These are phyloP conservation scores for Verticillium albo-atrum DNA, from an alignment of 2,329 filamentous ascomycete species.

Conservation along the genomic window DNA sequence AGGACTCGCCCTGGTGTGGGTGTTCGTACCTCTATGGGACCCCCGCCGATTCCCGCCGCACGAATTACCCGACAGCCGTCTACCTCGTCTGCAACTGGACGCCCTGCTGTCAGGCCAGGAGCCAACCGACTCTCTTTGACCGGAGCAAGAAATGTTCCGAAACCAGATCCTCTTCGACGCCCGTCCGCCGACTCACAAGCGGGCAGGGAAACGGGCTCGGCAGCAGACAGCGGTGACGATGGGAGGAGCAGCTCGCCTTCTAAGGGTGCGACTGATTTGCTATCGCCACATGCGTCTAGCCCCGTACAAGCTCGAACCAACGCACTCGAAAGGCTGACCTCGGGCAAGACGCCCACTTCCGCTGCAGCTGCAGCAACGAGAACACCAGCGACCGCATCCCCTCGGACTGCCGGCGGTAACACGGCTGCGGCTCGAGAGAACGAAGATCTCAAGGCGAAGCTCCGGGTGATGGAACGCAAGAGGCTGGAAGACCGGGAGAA, in stretches of 20 bases:
- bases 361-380: conserved; percentile 11
- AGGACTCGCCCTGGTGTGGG: conserved; percentile 52
- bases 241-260: conserved; percentile 35
- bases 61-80: conserved; percentile 40
- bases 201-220: conserved; percentile 33
- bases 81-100: conserved; percentile 28
- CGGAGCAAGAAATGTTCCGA: conserved; percentile 27
- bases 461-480: conserved; percentile 85
- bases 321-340: conserved; percentile 47
- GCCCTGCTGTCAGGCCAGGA: conserved; percentile 28
- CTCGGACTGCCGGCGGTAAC: conserved; percentile 26
- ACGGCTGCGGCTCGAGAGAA: conserved; percentile 61
- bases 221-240: conserved; percentile 27
- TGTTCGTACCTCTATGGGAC: conserved; percentile 62
- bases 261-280: conserved; percentile 47
- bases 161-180: conserved; percentile 35
- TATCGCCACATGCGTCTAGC: conserved; percentile 45
- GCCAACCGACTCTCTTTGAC: conserved; percentile 35
- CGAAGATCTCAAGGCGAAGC: conserved; percentile 83
- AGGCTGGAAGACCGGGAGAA: conserved; percentile 80
- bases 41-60: conserved; percentile 48
- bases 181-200: conserved; percentile 43
- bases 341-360: conserved; percentile 14
- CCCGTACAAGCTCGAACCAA: conserved; percentile 46
- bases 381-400: conserved; percentile 19